Evolutionary conservation across 164 flowering plant genomes (phyloP).

Genomic region (Akebia trifoliata): DNA sequence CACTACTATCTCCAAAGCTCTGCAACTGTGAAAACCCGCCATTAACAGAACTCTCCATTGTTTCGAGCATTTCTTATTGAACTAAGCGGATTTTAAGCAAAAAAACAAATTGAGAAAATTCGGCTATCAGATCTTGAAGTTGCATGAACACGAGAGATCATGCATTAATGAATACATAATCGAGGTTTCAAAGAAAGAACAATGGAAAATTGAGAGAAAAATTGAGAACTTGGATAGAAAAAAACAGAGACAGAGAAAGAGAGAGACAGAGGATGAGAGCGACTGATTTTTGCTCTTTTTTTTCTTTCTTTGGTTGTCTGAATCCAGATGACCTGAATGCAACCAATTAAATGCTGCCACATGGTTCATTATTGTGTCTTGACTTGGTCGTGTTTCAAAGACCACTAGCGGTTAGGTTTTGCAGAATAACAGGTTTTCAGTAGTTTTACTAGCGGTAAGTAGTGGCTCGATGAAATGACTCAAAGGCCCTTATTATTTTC

Average conservation of each 20-base stretch:
- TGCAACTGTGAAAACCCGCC: constrained; percentile 47
- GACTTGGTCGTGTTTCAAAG: no score
- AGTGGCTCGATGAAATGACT: no score
- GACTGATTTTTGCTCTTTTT: constrained; percentile 17
- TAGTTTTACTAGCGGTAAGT: no score
- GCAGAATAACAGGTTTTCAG: no score
- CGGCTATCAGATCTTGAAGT: constrained; percentile 15
- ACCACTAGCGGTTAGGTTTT: no score
- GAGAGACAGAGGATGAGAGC: constrained; percentile 20
- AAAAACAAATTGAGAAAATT: constrained; percentile 6
- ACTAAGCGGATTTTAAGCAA: not conserved
- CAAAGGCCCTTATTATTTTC: no score
- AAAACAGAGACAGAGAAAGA: constrained; percentile 31
- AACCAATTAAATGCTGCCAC: constrained; percentile 44
- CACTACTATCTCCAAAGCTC: constrained; percentile 68
- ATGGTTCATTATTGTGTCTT: constrained; percentile 29
- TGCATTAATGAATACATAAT: constrained; percentile 28
- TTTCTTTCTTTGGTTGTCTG: constrained; percentile 19
- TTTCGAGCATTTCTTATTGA: constrained; percentile 44
- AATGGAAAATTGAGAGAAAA: constrained; percentile 21
- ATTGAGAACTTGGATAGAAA: constrained; percentile 18
- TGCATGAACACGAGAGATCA: constrained; percentile 31
- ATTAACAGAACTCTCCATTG: constrained; percentile 52
- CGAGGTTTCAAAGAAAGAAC: constrained; percentile 13
- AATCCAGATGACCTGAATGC: constrained; percentile 55